A percentile compares a stretch with the other conserved stretches of the same genome.
Conservation (phyloP, 192 early-diverging fungal species). For the Backusella liffmaniae region DNA sequence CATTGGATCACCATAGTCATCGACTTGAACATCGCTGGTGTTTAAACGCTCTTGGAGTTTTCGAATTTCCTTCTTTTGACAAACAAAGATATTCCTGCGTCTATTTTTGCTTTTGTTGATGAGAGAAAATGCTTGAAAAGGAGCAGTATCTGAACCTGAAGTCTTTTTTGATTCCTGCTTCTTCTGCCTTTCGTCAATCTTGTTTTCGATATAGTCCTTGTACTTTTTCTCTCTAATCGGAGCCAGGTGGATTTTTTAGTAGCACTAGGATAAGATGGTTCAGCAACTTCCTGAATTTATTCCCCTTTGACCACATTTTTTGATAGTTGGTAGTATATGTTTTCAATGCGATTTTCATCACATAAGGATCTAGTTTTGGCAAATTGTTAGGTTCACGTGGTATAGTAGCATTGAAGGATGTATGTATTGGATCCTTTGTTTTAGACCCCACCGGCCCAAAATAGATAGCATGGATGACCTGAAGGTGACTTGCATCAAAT, state of each 20-base stretch:
- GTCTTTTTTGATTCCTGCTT: neutral
- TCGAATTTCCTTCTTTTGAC: too few relatives aligned
- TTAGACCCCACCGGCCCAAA: neutral
- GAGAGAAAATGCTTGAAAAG: too few relatives aligned
- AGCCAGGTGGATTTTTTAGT: neutral
- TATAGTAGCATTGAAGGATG: neutral
- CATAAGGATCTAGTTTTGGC: neutral
- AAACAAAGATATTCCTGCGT: too few relatives aligned
- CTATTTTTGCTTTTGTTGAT: too few relatives aligned
- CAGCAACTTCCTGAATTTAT: neutral
- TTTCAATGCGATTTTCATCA: neutral
- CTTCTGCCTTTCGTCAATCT: neutral
- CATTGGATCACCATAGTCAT: too few relatives aligned
- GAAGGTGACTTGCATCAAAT: neutral
- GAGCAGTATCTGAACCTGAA: too few relatives aligned
- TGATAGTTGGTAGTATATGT: neutral
- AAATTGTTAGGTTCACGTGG: neutral
- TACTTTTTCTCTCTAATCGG: neutral
- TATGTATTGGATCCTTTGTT: neutral
- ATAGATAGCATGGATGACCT: neutral
- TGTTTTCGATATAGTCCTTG: neutral
- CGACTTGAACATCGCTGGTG: too few relatives aligned
- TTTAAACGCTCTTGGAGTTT: too few relatives aligned
- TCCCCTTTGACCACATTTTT: neutral
- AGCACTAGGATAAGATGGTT: neutral